Conservation (phyloP, 78 protist species). For the Paulinella micropora region DNA sequence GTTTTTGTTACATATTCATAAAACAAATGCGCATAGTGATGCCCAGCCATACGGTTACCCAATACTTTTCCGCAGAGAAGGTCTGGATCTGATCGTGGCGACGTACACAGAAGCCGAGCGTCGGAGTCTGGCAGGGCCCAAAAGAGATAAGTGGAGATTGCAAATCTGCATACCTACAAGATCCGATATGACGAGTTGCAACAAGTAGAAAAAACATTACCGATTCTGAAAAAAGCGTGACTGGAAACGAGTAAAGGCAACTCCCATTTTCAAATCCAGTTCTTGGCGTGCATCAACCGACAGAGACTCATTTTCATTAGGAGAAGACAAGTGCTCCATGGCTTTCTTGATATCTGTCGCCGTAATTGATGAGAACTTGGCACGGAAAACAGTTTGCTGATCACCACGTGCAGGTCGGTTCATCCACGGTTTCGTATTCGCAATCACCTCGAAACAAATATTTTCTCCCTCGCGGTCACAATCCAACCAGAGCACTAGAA, state of each 20-base stretch:
- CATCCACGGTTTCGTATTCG: background rate
- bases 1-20: no score
- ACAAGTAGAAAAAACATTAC: background rate
- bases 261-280: constrained; percentile 35
- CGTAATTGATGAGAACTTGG: constrained; percentile 12
- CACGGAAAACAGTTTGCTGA: background rate
- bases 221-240: background rate
- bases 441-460: constrained; percentile 24
- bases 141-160: background rate
- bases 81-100: constrained; percentile 12
- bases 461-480: constrained; percentile 32
- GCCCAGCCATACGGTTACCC: no score
- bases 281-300: constrained; percentile 29
- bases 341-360: constrained; percentile 6
- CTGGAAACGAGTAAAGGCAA: constrained; percentile 19
- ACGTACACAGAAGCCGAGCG: constrained; percentile 3
- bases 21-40: no score
- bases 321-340: background rate
- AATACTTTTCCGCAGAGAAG: constrained; percentile 26
- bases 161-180: background rate
- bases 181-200: background rate
- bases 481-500: constrained; percentile 2
- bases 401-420: background rate
- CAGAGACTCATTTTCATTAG: background rate
- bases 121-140: constrained; percentile 39